phyloP scores from a whole-genome alignment of 1,284 basidiomycete species.

The Phlebopus sp. region DNA sequence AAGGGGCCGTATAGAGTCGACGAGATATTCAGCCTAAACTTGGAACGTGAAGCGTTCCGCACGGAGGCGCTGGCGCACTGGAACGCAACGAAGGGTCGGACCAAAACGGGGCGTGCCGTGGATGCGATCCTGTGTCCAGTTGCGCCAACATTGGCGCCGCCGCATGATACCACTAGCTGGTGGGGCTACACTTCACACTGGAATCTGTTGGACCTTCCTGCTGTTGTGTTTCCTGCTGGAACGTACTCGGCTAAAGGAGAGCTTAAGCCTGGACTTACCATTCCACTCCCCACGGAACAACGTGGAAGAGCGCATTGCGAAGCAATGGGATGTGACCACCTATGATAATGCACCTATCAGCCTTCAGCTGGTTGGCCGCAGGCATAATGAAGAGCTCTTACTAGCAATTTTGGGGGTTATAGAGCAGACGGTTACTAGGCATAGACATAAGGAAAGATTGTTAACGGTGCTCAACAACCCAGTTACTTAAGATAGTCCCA shows the following conservation, averaged over 20 bases:
- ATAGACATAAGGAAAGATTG: constrained; percentile 1
- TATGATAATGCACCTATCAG: constrained; percentile 46
- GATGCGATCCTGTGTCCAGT: constrained; percentile 55
- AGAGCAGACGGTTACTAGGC: constrained; percentile 31
- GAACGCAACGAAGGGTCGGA: constrained; percentile 45
- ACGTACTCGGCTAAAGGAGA: constrained; percentile 19
- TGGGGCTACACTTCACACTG: constrained; percentile 55
- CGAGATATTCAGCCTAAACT: constrained; percentile 44
- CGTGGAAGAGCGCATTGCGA: constrained; percentile 37
- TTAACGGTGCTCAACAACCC: constrained; percentile 10
- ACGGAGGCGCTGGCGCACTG: constrained; percentile 46
- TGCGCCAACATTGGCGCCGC: constrained; percentile 50
- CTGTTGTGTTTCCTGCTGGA: constrained; percentile 49
- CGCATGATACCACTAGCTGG: constrained; percentile 49
- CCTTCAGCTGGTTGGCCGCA: constrained; percentile 48
- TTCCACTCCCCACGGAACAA: constrained; percentile 33
- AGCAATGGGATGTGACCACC: constrained; percentile 43
- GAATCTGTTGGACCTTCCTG: constrained; percentile 57
- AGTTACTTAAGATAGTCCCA: constrained; percentile 13
- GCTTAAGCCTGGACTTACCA: constrained; percentile 1
- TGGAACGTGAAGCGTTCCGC: constrained; percentile 44
- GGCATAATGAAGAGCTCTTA: constrained; percentile 48
- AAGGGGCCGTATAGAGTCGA: constrained; percentile 37
- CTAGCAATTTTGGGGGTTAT: constrained; percentile 44
- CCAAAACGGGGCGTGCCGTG: constrained; percentile 48